Evolutionary conservation across 108 stramenopile species (phyloP).

Genomic region (Heterococcus sp.): DNA sequence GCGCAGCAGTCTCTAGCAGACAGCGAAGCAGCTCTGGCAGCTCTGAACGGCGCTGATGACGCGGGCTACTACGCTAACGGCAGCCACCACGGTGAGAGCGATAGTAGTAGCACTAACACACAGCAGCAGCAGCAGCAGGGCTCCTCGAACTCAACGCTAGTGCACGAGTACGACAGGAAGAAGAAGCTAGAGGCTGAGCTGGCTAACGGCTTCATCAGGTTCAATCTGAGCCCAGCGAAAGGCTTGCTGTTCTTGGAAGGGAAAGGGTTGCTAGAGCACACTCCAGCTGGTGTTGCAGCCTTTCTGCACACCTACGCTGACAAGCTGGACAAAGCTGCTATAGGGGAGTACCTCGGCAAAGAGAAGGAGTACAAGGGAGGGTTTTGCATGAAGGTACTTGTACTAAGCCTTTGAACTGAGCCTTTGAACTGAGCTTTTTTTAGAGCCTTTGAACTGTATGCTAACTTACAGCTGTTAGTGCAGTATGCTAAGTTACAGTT

Average conservation of each 20-base stretch:
- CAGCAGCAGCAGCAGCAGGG: no score
- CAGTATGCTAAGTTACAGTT: neutral
- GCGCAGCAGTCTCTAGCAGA: no score
- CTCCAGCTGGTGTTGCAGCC: constrained; percentile 74
- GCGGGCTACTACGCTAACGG: neutral
- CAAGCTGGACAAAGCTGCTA: constrained; percentile 88
- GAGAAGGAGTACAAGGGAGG: constrained; percentile 85
- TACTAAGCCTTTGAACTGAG: neutral
- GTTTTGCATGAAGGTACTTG: constrained; percentile 65
- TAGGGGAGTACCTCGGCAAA: constrained; percentile 91
- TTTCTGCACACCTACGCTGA: constrained; percentile 75
- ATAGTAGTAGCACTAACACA: neutral
- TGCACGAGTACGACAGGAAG: constrained; percentile 87
- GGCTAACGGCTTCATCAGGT: constrained; percentile 80
- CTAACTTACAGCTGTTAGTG: no score
- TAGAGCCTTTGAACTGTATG: no score
- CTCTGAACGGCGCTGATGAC: neutral
- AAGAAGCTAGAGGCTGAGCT: constrained; percentile 81
- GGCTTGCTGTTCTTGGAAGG: constrained; percentile 76
- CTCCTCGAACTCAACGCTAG: no score
- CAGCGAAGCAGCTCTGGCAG: no score
- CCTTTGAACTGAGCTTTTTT: no score
- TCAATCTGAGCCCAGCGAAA: constrained; percentile 85
- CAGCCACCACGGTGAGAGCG: neutral
- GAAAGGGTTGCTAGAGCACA: constrained; percentile 72